These are phyloP conservation scores for Penicillium italicum DNA, from an alignment of 2,329 filamentous ascomycete species.

Conservation along the genomic window DNA sequence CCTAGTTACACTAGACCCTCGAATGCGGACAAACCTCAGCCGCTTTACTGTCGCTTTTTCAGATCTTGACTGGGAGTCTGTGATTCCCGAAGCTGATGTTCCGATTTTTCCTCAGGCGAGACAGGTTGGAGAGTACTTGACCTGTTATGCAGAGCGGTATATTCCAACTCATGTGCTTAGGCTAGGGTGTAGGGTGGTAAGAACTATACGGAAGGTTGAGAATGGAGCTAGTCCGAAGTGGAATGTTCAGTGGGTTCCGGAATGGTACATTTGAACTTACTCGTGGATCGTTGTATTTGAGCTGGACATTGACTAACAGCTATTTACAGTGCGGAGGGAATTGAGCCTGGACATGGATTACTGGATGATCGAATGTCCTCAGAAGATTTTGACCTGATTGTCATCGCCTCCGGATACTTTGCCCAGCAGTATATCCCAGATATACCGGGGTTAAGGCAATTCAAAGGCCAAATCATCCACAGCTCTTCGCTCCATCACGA, in stretches of 20 bases:
- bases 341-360: background rate
- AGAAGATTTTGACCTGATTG: slow-evolving; percentile 62
- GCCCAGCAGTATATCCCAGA: slow-evolving; percentile 56
- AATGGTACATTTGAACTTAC: slow-evolving; percentile 13
- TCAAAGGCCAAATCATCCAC: slow-evolving; percentile 57
- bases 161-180: slow-evolving; percentile 47
- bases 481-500: slow-evolving; percentile 64
- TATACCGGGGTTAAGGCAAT: slow-evolving; percentile 31
- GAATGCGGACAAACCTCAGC: slow-evolving; percentile 63
- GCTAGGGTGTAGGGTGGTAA: slow-evolving; percentile 46
- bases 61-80: slow-evolving; percentile 66
- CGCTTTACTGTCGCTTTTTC: slow-evolving; percentile 62
- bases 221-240: slow-evolving; percentile 29
- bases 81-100: slow-evolving; percentile 38
- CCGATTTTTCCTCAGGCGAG: slow-evolving; percentile 72
- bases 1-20: slow-evolving; percentile 53
- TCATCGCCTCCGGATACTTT: slow-evolving; percentile 76
- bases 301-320: background rate
- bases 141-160: slow-evolving; percentile 61
- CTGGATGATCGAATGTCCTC: slow-evolving; percentile 7
- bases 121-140: slow-evolving; percentile 71
- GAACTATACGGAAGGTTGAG: slow-evolving; percentile 21
- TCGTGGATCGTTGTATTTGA: background rate
- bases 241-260: slow-evolving; percentile 38
- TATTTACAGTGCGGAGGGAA: background rate